phyloP scores from a whole-genome alignment of 306 rosid genomes.

The Cyclanthera cordifolia region DNA sequence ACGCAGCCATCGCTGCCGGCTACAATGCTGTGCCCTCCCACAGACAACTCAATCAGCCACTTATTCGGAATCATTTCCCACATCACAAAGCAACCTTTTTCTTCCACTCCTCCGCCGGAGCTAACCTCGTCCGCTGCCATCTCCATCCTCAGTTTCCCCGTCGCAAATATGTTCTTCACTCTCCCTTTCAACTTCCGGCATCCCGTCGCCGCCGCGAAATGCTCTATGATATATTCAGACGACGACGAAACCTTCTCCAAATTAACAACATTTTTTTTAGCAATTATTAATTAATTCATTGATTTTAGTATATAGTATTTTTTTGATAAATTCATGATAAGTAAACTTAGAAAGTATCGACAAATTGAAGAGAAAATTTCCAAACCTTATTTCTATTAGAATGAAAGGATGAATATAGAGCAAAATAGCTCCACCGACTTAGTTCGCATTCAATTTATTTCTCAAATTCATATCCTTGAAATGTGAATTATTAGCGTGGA shows the following conservation, averaged over 20 bases:
- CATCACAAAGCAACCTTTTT: constrained; percentile 87
- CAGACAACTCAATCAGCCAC: constrained; percentile 81
- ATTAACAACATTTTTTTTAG: background rate
- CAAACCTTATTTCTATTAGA: background rate
- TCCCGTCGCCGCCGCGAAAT: constrained; percentile 81
- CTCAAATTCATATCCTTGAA: background rate
- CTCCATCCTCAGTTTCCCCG: constrained; percentile 75
- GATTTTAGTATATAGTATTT: no score
- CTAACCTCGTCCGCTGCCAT: constrained; percentile 51
- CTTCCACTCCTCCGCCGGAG: constrained; percentile 27
- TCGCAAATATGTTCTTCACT: constrained; percentile 57
- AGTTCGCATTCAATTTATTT: background rate
- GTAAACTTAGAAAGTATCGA: background rate
- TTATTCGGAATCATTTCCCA: constrained; percentile 94
- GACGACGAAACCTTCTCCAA: constrained; percentile 36
- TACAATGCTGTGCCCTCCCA: constrained; percentile 57
- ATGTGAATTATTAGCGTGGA: constrained; percentile 1
- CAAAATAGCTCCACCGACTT: background rate
- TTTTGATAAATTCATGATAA: background rate
- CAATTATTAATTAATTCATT: no score
- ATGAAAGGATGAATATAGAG: background rate
- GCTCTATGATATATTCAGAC: constrained; percentile 73
- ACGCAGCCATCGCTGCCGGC: constrained; percentile 82
- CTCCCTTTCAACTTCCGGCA: constrained; percentile 72
- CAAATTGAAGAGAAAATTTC: background rate